phyloP scores from a whole-genome alignment of 176 grass and related monocot genomes.

The Oryza brachyantha region DNA sequence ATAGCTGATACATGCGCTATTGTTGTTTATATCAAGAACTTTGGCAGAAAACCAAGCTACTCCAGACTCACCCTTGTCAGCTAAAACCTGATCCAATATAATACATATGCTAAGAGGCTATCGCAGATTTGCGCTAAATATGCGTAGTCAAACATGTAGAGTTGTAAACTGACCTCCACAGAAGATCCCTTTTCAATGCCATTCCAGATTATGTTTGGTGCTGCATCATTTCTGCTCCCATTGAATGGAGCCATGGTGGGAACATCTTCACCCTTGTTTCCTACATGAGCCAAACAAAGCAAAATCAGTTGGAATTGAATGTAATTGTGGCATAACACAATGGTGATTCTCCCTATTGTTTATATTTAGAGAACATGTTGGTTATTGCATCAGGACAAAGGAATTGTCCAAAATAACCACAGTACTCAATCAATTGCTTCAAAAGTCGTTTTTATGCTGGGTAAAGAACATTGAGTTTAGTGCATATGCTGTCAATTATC shows the following conservation, averaged over 20 bases:
- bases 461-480: not conserved
- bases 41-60: constrained; percentile 81
- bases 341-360: not conserved
- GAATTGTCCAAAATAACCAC: not conserved
- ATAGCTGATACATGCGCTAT: constrained; percentile 67
- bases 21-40: constrained; percentile 78
- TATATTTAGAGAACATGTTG: not conserved
- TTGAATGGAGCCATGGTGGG: constrained; percentile 15
- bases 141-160: not conserved
- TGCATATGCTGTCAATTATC: not conserved
- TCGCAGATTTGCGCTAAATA: not conserved
- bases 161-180: constrained; percentile 63
- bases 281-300: constrained; percentile 45
- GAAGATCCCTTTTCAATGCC: constrained; percentile 72
- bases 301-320: constrained; percentile 37
- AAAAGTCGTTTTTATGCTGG: not conserved
- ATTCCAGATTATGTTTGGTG: constrained; percentile 47
- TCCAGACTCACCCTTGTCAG: constrained; percentile 40
- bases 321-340: constrained; percentile 6
- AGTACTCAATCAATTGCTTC: not conserved
- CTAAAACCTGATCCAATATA: constrained; percentile 59
- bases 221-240: constrained; percentile 35
- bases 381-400: not conserved
- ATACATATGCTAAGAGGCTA: constrained; percentile 13
- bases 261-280: constrained; percentile 39